Base-by-base conservation (phyloP, 306 rosid genomes). In the Cicer yamashitae region DNA sequence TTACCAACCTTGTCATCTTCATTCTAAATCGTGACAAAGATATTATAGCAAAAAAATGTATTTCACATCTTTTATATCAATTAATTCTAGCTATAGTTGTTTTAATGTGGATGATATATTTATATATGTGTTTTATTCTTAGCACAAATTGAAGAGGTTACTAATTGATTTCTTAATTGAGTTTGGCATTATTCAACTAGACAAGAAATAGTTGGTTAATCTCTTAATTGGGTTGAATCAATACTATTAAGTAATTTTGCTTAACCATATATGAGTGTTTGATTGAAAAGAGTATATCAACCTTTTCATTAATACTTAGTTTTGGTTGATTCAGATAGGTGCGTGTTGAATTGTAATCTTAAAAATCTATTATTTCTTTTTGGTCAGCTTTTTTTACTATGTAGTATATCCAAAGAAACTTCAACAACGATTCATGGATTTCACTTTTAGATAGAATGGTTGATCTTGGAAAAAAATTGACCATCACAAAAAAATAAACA, bases 11-110 rank as follows among this genome's bases (percentile, higher is more conserved):
- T 60, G 80, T 84, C 82, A 66, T 58, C 73, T 67, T 51, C 72
- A 20, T 20, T 20, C 22, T 20, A 20, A 20, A 20, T 20, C 22
- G 22, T 20, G 22, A 20, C 22, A 20, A 20, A 34, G 47, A 79
- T 45, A 54, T 13, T 25, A 67, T 51, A 20, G 22, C 22, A 20
- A 20, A 20, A 68, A 18, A 61, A 51, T 41, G 67, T 70, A 62
- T 52, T 62, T 76, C 5, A 7, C 44, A 37, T 75, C 51, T 3
- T 38, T 6, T 38, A 39, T 7, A 18, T 81, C 80, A 22, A 25
- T 68, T 58, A 79, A 47, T 11, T 75, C 73, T 79, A 74, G 22
- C 79, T 79, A 25, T 12, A 63, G 34, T 67, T 80, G 78, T 56
- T 74, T 66, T 80, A 39, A 66, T 47, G 61, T 45, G 70, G 45